Conservation (phyloP, 805 yeast genomes). For the Isabelozyma pseudorhagii region DNA sequence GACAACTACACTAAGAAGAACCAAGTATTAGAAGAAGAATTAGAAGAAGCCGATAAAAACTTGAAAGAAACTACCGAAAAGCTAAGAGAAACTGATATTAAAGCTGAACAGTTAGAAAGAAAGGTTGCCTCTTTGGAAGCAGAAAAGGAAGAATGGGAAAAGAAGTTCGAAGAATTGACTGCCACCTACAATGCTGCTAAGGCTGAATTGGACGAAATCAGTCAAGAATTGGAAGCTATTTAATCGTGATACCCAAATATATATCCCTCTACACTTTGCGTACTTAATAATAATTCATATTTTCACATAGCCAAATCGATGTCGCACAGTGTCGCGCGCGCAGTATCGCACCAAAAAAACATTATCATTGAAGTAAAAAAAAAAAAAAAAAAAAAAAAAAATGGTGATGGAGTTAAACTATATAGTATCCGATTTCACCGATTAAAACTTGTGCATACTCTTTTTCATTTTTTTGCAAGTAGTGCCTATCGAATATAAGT, state of each 20-base stretch:
- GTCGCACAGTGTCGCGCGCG: neutral
- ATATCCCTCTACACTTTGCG: neutral
- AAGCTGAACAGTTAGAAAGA: slow-evolving; percentile 94
- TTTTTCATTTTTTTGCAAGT: too few relatives aligned
- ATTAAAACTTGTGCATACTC: too few relatives aligned
- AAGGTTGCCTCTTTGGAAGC: slow-evolving; percentile 87
- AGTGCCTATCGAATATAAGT: too few relatives aligned
- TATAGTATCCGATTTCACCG: neutral
- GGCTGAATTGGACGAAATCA: slow-evolving; percentile 94
- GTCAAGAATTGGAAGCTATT: slow-evolving; percentile 86
- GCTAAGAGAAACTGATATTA: slow-evolving; percentile 91
- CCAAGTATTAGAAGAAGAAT: slow-evolving; percentile 82
- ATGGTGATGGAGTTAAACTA: neutral
- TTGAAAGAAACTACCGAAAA: slow-evolving; percentile 91
- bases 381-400: too few relatives aligned
- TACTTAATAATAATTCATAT: neutral
- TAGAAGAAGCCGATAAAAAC: slow-evolving; percentile 87
- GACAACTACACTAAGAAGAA: slow-evolving; percentile 90
- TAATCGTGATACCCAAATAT: slow-evolving; percentile 16
- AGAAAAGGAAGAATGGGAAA: slow-evolving; percentile 89
- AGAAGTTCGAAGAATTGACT: slow-evolving; percentile 83
- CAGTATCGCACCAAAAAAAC: neutral
- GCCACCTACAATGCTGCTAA: slow-evolving; percentile 80
- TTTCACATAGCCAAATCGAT: neutral
- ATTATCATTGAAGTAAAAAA: too few relatives aligned